phyloP scores from a whole-genome alignment of 305 asterid species.

The Solanum hybrid region DNA sequence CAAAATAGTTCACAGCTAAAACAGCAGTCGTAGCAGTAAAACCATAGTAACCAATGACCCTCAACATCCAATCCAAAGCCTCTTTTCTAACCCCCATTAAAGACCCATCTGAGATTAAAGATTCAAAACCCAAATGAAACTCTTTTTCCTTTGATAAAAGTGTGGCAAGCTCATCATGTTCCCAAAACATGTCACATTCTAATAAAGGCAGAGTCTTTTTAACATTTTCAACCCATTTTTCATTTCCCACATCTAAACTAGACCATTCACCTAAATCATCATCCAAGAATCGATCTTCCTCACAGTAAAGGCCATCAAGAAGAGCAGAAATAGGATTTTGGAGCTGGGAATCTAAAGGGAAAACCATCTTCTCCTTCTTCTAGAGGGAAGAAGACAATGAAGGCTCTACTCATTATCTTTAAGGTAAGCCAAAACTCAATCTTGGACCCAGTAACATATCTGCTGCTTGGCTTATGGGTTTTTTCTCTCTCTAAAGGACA shows the following conservation, averaged over 20 bases:
- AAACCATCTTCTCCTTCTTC: conserved; percentile 54
- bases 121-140: conserved; percentile 7
- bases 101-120: conserved; percentile 27
- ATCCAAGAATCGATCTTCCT: conserved; percentile 55
- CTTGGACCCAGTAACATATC: conserved; percentile 48
- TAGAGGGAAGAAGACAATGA: conserved; percentile 45
- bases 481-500: conserved; percentile 19
- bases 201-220: conserved; percentile 23
- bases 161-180: conserved; percentile 55
- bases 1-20: conserved; percentile 58
- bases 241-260: conserved; percentile 20
- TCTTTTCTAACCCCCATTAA: conserved; percentile 40
- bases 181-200: conserved; percentile 78
- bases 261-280: conserved; percentile 30
- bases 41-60: conserved; percentile 51
- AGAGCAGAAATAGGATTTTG: conserved; percentile 40
- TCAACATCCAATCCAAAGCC: conserved; percentile 63
- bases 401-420: conserved; percentile 54
- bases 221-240: conserved; percentile 19
- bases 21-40: conserved; percentile 54
- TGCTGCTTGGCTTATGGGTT: conserved; percentile 16
- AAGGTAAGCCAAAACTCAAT: conserved; percentile 36
- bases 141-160: conserved; percentile 56
- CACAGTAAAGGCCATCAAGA: conserved; percentile 58
- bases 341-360: conserved; percentile 26